Percentiles rank a stretch among this genome's conserved stretches.
phyloP scores from a whole-genome alignment of 257 asterid genomes.

The Fraxinus quadrangulata region DNA sequence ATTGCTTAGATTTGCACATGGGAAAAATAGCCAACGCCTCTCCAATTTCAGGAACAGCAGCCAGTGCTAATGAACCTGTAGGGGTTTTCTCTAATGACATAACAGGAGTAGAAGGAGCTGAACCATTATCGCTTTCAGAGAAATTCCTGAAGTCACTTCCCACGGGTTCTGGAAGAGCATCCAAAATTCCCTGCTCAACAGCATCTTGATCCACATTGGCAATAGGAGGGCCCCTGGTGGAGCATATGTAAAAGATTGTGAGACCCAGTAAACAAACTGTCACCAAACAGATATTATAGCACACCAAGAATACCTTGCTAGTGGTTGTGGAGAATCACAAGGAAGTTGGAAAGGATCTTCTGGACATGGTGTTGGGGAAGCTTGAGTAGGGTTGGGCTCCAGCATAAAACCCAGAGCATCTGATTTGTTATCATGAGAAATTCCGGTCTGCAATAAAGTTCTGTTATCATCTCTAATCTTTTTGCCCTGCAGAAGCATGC shows the following conservation, averaged over 20 bases:
- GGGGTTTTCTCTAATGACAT: conserved; percentile 48
- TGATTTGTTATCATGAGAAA: conserved; percentile 60
- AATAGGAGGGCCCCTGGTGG: conserved; percentile 53
- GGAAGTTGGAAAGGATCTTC: conserved; percentile 48
- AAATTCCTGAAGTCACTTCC: conserved; percentile 53
- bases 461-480: conserved; percentile 80
- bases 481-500: conserved; percentile 89
- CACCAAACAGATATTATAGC: neutral
- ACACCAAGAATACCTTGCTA: conserved; percentile 50
- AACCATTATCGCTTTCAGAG: conserved; percentile 75
- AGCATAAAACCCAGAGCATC: conserved; percentile 77
- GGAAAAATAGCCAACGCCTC: conserved; percentile 66
- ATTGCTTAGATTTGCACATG: conserved; percentile 68
- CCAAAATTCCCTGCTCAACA: conserved; percentile 38
- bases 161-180: conserved; percentile 34
- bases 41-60: conserved; percentile 47
- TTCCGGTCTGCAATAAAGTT: conserved; percentile 87
- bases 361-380: conserved; percentile 38
- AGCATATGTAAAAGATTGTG: neutral
- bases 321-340: conserved; percentile 58
- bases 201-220: conserved; percentile 33
- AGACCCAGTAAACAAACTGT: neutral
- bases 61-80: conserved; percentile 66
- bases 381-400: conserved; percentile 61
- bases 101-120: conserved; percentile 74